phyloP scores from a whole-genome alignment of 2,329 filamentous ascomycete genomes.

The Penicillium sp. region DNA sequence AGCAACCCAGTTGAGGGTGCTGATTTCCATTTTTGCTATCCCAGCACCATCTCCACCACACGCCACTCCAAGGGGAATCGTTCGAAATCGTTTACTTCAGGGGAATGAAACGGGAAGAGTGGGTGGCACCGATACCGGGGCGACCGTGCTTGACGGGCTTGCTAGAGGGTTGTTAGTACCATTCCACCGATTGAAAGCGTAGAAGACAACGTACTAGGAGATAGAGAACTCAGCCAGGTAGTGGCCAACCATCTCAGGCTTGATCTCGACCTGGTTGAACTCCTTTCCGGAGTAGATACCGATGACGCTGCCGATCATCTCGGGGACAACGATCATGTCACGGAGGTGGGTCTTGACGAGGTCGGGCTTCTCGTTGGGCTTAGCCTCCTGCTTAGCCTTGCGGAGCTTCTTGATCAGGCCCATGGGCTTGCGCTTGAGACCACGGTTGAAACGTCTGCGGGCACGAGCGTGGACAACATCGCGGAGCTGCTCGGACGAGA shows the following conservation, averaged over 20 bases:
- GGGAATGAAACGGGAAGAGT: conserved; percentile 99
- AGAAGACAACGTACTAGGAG: conserved; percentile 77
- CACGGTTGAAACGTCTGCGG: conserved; percentile 98
- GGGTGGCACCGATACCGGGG: conserved; percentile 99
- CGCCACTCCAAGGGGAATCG: conserved; percentile 40
- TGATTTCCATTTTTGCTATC: conserved; percentile 36
- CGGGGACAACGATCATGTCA: conserved; percentile 99
- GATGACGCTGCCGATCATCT: conserved; percentile 99
- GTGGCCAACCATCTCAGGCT: conserved; percentile 99
- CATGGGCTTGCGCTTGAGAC: conserved; percentile 99
- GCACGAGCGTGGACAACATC: conserved; percentile 99
- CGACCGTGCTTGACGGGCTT: conserved; percentile 99
- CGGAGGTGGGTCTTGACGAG: conserved; percentile 99
- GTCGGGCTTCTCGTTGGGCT: conserved; percentile 99
- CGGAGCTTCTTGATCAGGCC: conserved; percentile 99
- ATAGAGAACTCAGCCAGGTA: conserved; percentile 99
- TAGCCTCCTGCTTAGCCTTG: conserved; percentile 98
- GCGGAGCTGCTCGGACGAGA: conserved; percentile 96
- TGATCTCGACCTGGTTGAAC: conserved; percentile 99
- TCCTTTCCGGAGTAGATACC: conserved; percentile 99
- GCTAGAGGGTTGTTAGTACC: conserved; percentile 63
- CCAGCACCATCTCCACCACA: conserved; percentile 38
- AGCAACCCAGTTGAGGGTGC: conserved; percentile 32
- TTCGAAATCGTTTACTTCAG: conserved; percentile 75
- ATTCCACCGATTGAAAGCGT: background rate